These are phyloP conservation scores for Apiosordaria backusii DNA, from an alignment of 495 filamentous ascomycete genomes.

Conservation along the genomic window DNA sequence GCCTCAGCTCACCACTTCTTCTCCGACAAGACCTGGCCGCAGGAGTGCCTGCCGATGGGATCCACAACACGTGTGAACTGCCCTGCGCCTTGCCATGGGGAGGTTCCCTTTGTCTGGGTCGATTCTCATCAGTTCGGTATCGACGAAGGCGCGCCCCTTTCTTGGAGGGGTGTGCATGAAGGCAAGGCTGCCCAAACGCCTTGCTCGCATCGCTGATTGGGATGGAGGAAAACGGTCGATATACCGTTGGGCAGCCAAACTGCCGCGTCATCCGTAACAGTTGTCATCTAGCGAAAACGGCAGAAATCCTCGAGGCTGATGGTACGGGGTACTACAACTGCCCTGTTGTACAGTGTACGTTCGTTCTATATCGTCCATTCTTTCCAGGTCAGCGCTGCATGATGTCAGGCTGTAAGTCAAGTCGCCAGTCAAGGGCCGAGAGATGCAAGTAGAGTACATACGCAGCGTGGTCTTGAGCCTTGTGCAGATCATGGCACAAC, in stretches of 20 bases:
- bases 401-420: slow-evolving; percentile 6
- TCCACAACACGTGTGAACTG: slow-evolving; percentile 14
- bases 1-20: slow-evolving; percentile 8
- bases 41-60: slow-evolving; percentile 7
- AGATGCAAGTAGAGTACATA: neutral
- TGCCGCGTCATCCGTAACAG: neutral
- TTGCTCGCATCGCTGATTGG: neutral
- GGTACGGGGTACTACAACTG: neutral
- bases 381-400: neutral
- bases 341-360: neutral
- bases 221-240: neutral
- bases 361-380: neutral
- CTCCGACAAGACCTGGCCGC: neutral
- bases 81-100: slow-evolving; percentile 9
- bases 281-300: neutral
- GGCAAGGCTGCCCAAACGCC: neutral
- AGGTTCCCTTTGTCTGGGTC: slow-evolving; percentile 3
- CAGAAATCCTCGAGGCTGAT: slow-evolving; percentile 1
- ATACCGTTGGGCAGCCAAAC: neutral
- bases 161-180: neutral
- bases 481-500: slow-evolving; percentile 22
- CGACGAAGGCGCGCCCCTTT: neutral
- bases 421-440: neutral
- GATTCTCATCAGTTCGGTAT: neutral
- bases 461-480: neutral